Evolutionary conservation across 768 basidiomycete species (phyloP), one percentile per base, ranked within the genome.

Genomic region (Mycena rosella): DNA sequence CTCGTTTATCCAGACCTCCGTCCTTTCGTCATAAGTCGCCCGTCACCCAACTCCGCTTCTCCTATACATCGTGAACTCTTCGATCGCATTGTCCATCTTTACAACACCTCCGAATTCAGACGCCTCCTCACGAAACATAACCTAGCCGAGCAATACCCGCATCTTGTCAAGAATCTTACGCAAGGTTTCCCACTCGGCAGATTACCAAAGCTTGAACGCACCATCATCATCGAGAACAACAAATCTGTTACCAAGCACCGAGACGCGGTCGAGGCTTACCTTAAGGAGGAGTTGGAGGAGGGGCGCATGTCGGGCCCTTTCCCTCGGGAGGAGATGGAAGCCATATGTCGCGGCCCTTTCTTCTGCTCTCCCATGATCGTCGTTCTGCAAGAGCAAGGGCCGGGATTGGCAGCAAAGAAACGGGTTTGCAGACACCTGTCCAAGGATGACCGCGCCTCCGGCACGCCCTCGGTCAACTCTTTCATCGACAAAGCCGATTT

Each of bases 81-180:
- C n/a, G 27, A 67, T 7, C 64, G 67, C 9, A 68, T 81, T 7
- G 36, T 75, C 7, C 75, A 74, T 14, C 82, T 80, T 7, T 83
- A 83, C 52, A 63, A 77, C 61, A 30, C 73, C 0, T 34, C 70
- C n/a, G 75, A 76, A 7, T 81, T 83, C 53, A 65, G 74, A 10
- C 26, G 13, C 0, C 52, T 74, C 32, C 72, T 82, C 5, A 0
- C 13, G 0, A 74, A 71, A 30, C 75, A 74, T 38, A 44, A 74
- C 11, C 72, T 83, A 1, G 20, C 51, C 0, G 0, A 40, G 0
- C 1, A 29, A 20, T 83, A 82, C 34, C 82, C 81, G 0, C 26
- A 70, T 0, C 74, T 84, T 0, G 51, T 75, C 11, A 1, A 56
- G 6, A 81, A 80, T 22, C 71, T 84, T 2, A 55, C 61, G 0